Conservation (phyloP, 2,329 filamentous ascomycete species). For the Bipolaris bicolor region DNA sequence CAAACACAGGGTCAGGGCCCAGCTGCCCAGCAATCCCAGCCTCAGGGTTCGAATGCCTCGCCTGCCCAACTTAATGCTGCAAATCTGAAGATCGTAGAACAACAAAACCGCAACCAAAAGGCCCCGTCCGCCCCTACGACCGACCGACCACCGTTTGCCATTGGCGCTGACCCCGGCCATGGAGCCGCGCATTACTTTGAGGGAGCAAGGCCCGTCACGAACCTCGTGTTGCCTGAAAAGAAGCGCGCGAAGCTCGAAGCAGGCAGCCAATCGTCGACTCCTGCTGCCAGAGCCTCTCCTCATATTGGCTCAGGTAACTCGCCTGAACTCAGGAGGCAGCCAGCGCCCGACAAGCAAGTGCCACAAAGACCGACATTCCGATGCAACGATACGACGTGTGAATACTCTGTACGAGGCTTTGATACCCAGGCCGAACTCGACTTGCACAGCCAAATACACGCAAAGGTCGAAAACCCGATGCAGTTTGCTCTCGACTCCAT, state of each 20-base stretch:
- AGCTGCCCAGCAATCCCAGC: constrained; percentile 26
- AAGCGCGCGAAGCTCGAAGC: constrained; percentile 61
- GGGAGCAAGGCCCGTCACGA: constrained; percentile 58
- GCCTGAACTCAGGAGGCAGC: constrained; percentile 56
- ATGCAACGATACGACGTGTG: constrained; percentile 61
- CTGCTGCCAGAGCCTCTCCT: constrained; percentile 50
- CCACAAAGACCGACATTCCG: constrained; percentile 57
- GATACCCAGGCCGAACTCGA: constrained; percentile 60
- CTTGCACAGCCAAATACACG: constrained; percentile 62
- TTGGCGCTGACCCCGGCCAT: constrained; percentile 60
- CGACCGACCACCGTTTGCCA: constrained; percentile 59
- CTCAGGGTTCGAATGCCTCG: constrained; percentile 24
- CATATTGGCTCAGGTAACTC: constrained; percentile 43
- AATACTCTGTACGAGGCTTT: constrained; percentile 61
- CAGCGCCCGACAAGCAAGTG: constrained; percentile 52
- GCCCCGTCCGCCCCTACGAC: constrained; percentile 58
- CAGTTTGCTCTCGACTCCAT: constrained; percentile 63
- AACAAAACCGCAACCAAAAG: constrained; percentile 56
- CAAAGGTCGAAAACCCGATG: constrained; percentile 61
- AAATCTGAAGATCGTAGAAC: constrained; percentile 51
- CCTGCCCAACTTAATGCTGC: constrained; percentile 46
- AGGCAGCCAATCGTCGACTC: constrained; percentile 51
- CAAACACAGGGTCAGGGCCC: constrained; percentile 23
- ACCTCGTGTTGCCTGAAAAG: constrained; percentile 63
- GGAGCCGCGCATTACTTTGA: constrained; percentile 64